These are phyloP conservation scores for Drechslera avenae DNA, from an alignment of 2,329 filamentous ascomycete species.

Conservation along the genomic window DNA sequence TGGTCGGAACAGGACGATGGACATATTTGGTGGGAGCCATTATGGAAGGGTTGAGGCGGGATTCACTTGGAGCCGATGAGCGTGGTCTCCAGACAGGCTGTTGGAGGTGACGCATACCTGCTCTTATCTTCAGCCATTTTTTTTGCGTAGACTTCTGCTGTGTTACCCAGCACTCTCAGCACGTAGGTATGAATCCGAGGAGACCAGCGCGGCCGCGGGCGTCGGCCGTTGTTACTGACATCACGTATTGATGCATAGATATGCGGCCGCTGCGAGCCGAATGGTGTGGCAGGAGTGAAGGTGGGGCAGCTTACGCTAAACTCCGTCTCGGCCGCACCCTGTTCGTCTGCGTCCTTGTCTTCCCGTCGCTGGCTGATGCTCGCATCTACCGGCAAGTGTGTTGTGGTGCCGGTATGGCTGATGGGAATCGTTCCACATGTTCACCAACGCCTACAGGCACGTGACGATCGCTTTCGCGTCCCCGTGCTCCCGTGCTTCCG, in stretches of 20 bases:
- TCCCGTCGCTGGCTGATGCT: too few species aligned
- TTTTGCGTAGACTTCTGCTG: not conserved
- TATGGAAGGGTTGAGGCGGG: not conserved
- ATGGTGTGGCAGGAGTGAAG: not conserved
- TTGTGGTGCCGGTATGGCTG: too few species aligned
- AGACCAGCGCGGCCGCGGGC: not conserved
- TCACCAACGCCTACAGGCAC: not conserved
- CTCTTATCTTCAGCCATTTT: conserved; percentile 8
- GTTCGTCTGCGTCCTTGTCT: not conserved
- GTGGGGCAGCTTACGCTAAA: conserved; percentile 6
- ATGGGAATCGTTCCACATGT: too few species aligned
- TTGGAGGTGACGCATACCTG: not conserved
- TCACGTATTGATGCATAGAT: not conserved
- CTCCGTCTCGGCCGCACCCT: conserved; percentile 10
- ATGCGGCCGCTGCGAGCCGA: not conserved
- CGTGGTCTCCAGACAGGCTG: not conserved
- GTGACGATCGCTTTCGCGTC: not conserved
- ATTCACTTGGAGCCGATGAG: not conserved
- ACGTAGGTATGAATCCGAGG: not conserved
- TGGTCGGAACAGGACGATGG: conserved; percentile 21
- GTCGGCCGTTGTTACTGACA: conserved; percentile 3
- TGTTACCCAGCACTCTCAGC: not conserved
- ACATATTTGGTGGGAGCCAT: conserved; percentile 21
- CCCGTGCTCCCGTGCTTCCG: not conserved
- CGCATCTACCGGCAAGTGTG: too few species aligned